These are phyloP conservation scores for Metarhizium humberi DNA, from an alignment of 2,329 filamentous ascomycete species.

Conservation along the genomic window DNA sequence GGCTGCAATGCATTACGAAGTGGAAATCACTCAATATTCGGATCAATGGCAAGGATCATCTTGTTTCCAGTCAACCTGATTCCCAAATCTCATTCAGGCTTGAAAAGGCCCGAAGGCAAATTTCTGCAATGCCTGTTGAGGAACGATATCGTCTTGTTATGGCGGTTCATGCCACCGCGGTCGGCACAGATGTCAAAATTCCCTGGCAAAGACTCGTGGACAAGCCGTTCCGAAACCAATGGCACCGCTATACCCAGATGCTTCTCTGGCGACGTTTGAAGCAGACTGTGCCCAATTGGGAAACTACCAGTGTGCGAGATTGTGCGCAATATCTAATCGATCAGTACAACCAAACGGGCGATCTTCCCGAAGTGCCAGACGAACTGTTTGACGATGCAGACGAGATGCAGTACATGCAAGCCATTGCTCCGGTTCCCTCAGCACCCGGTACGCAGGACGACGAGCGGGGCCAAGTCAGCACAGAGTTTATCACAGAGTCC, in stretches of 20 bases:
- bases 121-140: conserved; percentile 29
- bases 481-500: conserved; percentile 20
- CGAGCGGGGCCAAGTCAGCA: conserved; percentile 10
- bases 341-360: conserved; percentile 22
- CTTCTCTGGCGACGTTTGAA: conserved; percentile 31
- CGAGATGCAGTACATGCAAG: conserved; percentile 22
- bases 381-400: conserved; percentile 20
- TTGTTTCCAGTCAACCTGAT: conserved; percentile 21
- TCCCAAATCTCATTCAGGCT: conserved; percentile 30
- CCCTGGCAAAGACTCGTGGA: conserved; percentile 38
- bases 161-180: conserved; percentile 32
- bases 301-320: conserved; percentile 22
- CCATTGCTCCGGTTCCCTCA: conserved; percentile 3
- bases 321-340: conserved; percentile 26
- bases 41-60: conserved; percentile 21
- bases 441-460: neutral
- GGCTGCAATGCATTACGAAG: conserved; percentile 59
- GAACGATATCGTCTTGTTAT: conserved; percentile 36
- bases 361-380: conserved; percentile 23
- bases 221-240: conserved; percentile 28
- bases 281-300: conserved; percentile 21
- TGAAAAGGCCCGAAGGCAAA: conserved; percentile 32
- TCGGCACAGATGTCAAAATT: conserved; percentile 34
- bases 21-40: conserved; percentile 44
- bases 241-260: conserved; percentile 26